phyloP scores from a whole-genome alignment of 2,329 filamentous ascomycete genomes.

The Claviceps sp. region DNA sequence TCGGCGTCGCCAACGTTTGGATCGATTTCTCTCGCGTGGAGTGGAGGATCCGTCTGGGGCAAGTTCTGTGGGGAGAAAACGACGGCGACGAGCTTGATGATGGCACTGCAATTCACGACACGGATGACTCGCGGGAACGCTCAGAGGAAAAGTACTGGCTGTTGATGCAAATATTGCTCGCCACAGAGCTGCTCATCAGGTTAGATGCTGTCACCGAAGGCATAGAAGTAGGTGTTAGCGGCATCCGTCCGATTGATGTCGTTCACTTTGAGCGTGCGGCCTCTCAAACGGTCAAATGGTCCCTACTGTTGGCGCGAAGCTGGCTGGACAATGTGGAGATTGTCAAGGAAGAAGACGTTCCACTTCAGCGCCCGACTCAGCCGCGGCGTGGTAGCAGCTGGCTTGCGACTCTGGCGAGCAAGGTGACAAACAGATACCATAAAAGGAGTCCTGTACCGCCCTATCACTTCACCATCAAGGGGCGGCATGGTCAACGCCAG shows the following conservation, averaged over 20 bases:
- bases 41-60: conserved; percentile 60
- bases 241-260: conserved; percentile 41
- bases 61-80: conserved; percentile 52
- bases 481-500: conserved; percentile 44
- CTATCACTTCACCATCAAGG: conserved; percentile 36
- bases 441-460: conserved; percentile 19
- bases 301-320: conserved; percentile 46
- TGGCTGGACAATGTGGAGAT: conserved; percentile 58
- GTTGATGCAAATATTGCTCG: conserved; percentile 49
- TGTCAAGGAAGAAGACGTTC: conserved; percentile 26
- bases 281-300: conserved; percentile 52
- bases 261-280: conserved; percentile 49
- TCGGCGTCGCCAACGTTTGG: conserved; percentile 55
- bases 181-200: conserved; percentile 51
- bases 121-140: conserved; percentile 33
- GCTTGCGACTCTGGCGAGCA: conserved; percentile 44
- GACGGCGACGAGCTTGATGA: conserved; percentile 40
- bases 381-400: conserved; percentile 25
- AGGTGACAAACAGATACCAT: conserved; percentile 31
- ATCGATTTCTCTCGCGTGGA: conserved; percentile 62
- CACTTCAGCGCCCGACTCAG: conserved; percentile 5
- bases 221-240: conserved; percentile 39
- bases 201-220: conserved; percentile 50
- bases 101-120: conserved; percentile 36
- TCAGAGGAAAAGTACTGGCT: conserved; percentile 55